phyloP scores from a whole-genome alignment of 345 rosid genomes.

The Pistacia integerrima region DNA sequence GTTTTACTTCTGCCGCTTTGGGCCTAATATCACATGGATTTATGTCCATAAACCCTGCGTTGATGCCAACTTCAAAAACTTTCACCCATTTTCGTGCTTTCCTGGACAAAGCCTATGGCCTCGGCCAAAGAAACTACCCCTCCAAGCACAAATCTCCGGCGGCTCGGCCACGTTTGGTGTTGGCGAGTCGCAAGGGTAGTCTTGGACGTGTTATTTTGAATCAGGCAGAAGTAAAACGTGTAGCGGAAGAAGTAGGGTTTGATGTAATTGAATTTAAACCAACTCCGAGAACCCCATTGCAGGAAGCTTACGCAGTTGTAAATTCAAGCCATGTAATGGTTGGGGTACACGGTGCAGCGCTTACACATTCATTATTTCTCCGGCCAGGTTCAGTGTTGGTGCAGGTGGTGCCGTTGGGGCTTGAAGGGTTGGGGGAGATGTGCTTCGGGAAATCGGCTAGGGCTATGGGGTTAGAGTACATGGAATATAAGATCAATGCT shows the following conservation, averaged over 20 bases:
- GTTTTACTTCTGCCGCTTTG: conserved; percentile 45
- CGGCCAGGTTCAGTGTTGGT: conserved; percentile 47
- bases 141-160: not conserved
- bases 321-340: conserved; percentile 58
- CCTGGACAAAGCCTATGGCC: conserved; percentile 38
- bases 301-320: conserved; percentile 36
- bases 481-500: conserved; percentile 35
- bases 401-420: conserved; percentile 60
- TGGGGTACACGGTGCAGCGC: conserved; percentile 68
- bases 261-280: conserved; percentile 46
- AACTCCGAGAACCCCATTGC: conserved; percentile 22
- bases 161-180: conserved; percentile 30
- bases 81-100: conserved; percentile 43
- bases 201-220: conserved; percentile 43
- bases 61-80: conserved; percentile 37
- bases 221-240: conserved; percentile 21
- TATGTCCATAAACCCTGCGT: conserved; percentile 34
- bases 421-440: conserved; percentile 41
- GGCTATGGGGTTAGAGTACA: conserved; percentile 49
- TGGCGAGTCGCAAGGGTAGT: conserved; percentile 27
- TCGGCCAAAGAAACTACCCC: not conserved
- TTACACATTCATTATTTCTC: conserved; percentile 52
- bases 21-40: conserved; percentile 62
- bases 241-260: conserved; percentile 48
- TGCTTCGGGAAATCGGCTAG: conserved; percentile 43